Evolutionary conservation across 2,329 filamentous ascomycete genomes (phyloP), one percentile per base, ranked within the genome.

Genomic region (Cytospora piceae): DNA sequence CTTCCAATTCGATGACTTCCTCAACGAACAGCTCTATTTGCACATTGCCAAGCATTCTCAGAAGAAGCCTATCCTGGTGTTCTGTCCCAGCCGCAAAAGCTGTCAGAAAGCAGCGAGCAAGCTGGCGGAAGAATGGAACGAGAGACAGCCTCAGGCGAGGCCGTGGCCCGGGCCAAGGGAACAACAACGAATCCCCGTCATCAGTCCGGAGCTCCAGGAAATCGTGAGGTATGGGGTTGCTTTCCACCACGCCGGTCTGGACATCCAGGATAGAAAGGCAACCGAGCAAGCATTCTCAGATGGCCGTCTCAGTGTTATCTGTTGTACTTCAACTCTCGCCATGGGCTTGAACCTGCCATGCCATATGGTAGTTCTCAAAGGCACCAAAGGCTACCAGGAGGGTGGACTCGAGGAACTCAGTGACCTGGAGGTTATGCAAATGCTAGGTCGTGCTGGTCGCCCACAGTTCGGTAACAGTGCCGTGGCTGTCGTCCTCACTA

Each of bases 381-480:
- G 91, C 27, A 96, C 92, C 0, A 83, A 88, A 4, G 81, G 83
- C 0, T 94, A 87, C 76, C 85, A 86, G 64, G 84, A 87, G 64
- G 81, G 82, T 8, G 82, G 77, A 9, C 72, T 85, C 46, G 85
- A 87, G 63, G 91, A 95, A 73, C 93, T 93, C 70, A 88, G 91
- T 0, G 92, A 95, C 73, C 80, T 96, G 6, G 92, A 96, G 70
- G 85, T 94, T 68, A 94, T 94, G 89, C 92, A 96, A 72, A 96
- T 96, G 92, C 84, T 96, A 58, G 92, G 92, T 8, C 87, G 92
- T 69, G 92, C 92, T 59, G 92, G 93, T 1, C 83, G 92, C 24
- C 92, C 93, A 7, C 93, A 96, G 72, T 96, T 94, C 68, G 93
- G 94, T 71, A 83, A 87, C 58, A 91, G 80, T 65, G 92, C 91